Base-by-base conservation (phyloP, 495 filamentous ascomycete genomes). In the Halenospora varia region DNA sequence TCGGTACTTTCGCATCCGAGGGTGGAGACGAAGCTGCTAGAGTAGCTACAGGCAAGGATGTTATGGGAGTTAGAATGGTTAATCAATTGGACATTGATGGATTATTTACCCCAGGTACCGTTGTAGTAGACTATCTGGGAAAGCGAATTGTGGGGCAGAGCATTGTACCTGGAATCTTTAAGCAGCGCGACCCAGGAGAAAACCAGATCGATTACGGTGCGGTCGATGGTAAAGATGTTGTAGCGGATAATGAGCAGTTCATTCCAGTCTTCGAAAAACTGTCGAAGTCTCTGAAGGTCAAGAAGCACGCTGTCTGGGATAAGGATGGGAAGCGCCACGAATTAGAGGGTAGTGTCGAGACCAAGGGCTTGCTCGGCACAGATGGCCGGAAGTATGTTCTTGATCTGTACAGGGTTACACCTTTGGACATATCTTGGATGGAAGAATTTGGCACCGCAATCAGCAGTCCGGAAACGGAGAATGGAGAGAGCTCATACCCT, bases 141-240 rank as follows among this genome's bases (percentile, higher is more conserved):
- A 96, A 94, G 77, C 90, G 95, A 56, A 87, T 99, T 59, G 94
- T 99, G 41, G 95, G 91, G 29, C 95, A 99, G 76, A 96, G 90
- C 66, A 97, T 99, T 59, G 95, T 99, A 6, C 95, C 95, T 3
- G 95, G 95, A 48, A 99, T 99, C 67, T 99, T 99, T 83, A 96
- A 96, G 74, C 95, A 97, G 74, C 86, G 93, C 20, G 95, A 97
- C 65, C 90, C 92, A 18, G 95, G 92, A 47, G 93, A 97, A 81
- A 90, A 94, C 71, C 95, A 97, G 73, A 97, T 99, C 62, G 93
- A 97, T 71, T 99, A 99, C 67, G 95, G 95, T 66, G 94, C 92
- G 60, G 93, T 97, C 48, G 95, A 99, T 68, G 95, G 95, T 59
- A 96, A 93, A 74, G 95, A 99, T 53, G 84, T 96, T 18, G 88